A percentile compares a stretch with the other conserved stretches of the same genome.
Evolutionary conservation across 805 yeast genomes (phyloP).

Genomic region (Suhomyces vadensis): DNA sequence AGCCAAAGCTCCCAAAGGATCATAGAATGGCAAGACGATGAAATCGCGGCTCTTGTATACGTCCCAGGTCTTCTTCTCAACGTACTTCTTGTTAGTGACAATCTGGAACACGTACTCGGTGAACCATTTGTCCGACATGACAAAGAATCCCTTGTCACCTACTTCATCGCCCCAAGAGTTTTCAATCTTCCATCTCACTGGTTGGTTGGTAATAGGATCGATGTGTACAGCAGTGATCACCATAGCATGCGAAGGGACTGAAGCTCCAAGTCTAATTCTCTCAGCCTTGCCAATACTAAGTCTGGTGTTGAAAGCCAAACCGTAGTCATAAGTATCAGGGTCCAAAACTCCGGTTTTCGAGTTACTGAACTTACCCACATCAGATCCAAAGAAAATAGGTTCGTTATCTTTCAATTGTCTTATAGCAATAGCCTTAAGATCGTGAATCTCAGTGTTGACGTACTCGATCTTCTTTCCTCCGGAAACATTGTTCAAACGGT

Average conservation of each 20-base stretch:
- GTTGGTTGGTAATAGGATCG: slow-evolving; percentile 46
- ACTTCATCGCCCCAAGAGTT: slow-evolving; percentile 45
- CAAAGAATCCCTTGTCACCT: slow-evolving; percentile 43
- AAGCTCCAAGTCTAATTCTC: slow-evolving; percentile 67
- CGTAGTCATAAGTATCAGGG: slow-evolving; percentile 64
- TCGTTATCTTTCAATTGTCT: slow-evolving; percentile 69
- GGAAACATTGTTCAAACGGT: slow-evolving; percentile 69
- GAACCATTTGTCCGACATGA: slow-evolving; percentile 48
- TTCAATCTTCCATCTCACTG: slow-evolving; percentile 46
- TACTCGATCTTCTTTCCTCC: slow-evolving; percentile 73
- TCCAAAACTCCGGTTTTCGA: slow-evolving; percentile 71
- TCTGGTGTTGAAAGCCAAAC: slow-evolving; percentile 53
- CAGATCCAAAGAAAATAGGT: slow-evolving; percentile 87
- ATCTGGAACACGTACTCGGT: slow-evolving; percentile 45
- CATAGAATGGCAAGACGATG: slow-evolving; percentile 38
- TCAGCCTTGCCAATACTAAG: slow-evolving; percentile 61
- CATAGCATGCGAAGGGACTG: slow-evolving; percentile 92
- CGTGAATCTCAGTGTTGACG: slow-evolving; percentile 63
- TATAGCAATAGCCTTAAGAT: slow-evolving; percentile 61
- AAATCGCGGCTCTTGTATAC: slow-evolving; percentile 36
- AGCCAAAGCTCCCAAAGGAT: slow-evolving; percentile 48
- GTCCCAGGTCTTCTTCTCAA: slow-evolving; percentile 35
- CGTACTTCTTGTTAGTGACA: slow-evolving; percentile 40
- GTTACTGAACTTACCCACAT: slow-evolving; percentile 78
- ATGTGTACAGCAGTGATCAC: slow-evolving; percentile 78